Evolutionary conservation across 495 filamentous ascomycete genomes (phyloP), one percentile per base, ranked within the genome.

Genomic region (Mytilinidion resinicola): DNA sequence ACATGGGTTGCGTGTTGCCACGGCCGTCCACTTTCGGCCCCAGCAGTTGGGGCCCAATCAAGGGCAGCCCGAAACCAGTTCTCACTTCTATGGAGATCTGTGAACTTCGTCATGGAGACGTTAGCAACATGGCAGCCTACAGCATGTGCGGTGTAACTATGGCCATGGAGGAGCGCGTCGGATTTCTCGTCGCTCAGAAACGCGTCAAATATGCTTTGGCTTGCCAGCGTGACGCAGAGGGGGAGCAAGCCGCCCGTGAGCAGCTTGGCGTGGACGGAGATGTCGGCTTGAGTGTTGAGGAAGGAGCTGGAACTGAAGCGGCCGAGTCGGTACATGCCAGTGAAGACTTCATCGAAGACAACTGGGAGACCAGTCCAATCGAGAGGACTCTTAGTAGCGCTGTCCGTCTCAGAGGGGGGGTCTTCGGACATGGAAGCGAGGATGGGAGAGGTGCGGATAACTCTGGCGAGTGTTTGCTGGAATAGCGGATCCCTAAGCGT

Each of bases 271-370:
- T 90, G 83, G 14, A 88, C 84, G 0, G 80, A 82, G 55, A 91
- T 82, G 61, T 91, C 88, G 2, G 87, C 75, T 54, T 86, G 64
- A 1, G 78, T 69, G n/a, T 71, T 70, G 5, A 91, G 76, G 71
- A 90, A 87, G 1, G 82, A 82, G 17, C 84, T 77, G 1, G 85
- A 74, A 10, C 78, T 82, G 51, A 80, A 76, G 34, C 82, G 80
- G 20, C 88, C 87, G 15, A 91, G 82, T 37, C 88, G 85, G 72
- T 88, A 89, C 14, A 91, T 74, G 12, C 88, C 88, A 0, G 86
- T 90, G 73, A 91, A 90, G 35, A 91, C 86, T 69, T 91, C 88
- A 67, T 91, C 88, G 62, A 85, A 84, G 66, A 91, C 77, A 33
- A 91, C 72, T 0, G 88, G 88, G 17, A 91, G 74, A 1, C 88